Conservation (phyloP, 192 early-diverging fungal species). For the Allomyces javanicus region DNA sequence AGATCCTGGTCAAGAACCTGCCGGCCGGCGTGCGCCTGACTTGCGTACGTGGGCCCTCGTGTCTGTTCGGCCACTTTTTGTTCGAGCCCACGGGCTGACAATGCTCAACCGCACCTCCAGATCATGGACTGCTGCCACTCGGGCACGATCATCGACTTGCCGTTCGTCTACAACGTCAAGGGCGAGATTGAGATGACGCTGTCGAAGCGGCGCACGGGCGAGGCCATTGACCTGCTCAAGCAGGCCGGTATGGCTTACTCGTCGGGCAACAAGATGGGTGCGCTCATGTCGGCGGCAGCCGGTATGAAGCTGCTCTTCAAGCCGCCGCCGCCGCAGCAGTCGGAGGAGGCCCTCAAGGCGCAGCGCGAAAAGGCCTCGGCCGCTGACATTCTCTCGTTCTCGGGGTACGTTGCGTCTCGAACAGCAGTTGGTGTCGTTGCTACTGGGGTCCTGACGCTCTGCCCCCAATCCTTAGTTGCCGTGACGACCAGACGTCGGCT, state of each 20-base stretch:
- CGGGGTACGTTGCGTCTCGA: background rate
- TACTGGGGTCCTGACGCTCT: background rate
- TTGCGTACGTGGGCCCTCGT: no score
- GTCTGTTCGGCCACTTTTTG: no score
- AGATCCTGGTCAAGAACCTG: conserved; percentile 34
- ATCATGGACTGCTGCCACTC: conserved; percentile 57
- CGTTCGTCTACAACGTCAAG: conserved; percentile 31
- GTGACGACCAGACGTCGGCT: conserved; percentile 45
- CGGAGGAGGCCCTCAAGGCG: conserved; percentile 3
- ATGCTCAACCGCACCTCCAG: conserved; percentile 2
- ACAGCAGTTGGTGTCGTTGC: no score
- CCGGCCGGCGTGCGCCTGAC: conserved; percentile 50
- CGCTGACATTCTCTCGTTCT: conserved; percentile 59
- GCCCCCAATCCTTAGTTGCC: conserved; percentile 47
- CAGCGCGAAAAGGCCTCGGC: conserved; percentile 12
- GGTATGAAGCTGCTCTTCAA: conserved; percentile 1
- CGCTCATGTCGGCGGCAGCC: background rate
- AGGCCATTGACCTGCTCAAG: conserved; percentile 3
- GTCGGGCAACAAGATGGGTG: background rate
- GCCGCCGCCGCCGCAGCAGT: conserved; percentile 8
- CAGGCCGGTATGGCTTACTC: background rate
- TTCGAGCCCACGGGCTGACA: no score
- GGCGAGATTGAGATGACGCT: conserved; percentile 8
- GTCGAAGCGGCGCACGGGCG: conserved; percentile 12
- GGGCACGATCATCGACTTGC: conserved; percentile 39